phyloP scores from a whole-genome alignment of 1,284 basidiomycete species.

The Lignosus rhinocerotis region DNA sequence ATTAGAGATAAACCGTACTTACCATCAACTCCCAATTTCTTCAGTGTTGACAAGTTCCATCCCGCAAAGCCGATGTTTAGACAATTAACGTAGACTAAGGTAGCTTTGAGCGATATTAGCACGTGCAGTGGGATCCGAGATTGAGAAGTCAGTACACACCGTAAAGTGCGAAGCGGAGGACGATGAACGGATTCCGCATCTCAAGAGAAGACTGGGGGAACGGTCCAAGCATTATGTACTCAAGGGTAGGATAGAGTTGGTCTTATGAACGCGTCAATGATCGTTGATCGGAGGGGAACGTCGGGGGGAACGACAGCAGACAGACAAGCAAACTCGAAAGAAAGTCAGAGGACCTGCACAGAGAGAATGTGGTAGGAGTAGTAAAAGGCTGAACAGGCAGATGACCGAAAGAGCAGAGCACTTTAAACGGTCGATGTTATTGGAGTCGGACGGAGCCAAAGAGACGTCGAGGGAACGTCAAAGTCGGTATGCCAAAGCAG shows the following conservation, averaged over 20 bases:
- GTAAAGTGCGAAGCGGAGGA: conserved; percentile 56
- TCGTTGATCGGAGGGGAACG: conserved; percentile 10
- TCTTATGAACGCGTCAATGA: conserved; percentile 12
- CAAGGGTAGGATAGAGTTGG: conserved; percentile 5
- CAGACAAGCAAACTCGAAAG: conserved; percentile 14
- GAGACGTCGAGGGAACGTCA: conserved; percentile 11
- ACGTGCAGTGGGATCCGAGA: background rate
- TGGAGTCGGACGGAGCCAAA: conserved; percentile 7
- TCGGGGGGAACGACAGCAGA: conserved; percentile 4
- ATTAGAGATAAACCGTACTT: conserved; percentile 32
- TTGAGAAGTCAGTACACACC: conserved; percentile 41
- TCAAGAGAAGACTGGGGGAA: conserved; percentile 1
- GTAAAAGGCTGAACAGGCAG: background rate
- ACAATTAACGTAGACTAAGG: conserved; percentile 52
- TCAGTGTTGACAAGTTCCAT: conserved; percentile 52
- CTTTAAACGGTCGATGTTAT: conserved; percentile 10
- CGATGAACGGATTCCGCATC: conserved; percentile 47
- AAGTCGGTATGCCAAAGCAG: conserved; percentile 10
- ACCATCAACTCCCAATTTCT: conserved; percentile 33
- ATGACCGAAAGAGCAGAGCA: conserved; percentile 3
- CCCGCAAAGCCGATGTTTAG: conserved; percentile 55
- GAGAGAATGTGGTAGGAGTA: background rate
- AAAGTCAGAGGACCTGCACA: conserved; percentile 3
- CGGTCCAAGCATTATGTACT: conserved; percentile 17
- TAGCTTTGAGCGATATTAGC: conserved; percentile 37